Percentiles rank a stretch among this genome's conserved stretches.
Evolutionary conservation across 1,139 yeast genomes (phyloP).

Genomic region (Magnusiomyces magnusii): DNA sequence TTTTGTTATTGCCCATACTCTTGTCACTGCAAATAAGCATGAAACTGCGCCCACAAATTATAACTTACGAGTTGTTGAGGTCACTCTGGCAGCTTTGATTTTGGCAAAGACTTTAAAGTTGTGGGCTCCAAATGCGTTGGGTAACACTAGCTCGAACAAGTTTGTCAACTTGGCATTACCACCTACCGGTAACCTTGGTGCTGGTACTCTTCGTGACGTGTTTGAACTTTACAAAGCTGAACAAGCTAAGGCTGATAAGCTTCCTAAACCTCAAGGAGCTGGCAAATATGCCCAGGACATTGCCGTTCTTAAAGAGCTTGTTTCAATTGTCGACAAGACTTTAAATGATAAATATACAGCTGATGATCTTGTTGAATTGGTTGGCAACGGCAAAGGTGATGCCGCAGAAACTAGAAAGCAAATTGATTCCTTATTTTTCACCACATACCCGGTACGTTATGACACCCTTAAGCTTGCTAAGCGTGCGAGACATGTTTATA

Average conservation of each 20-base stretch:
- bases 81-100: conserved; percentile 8
- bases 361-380: background rate
- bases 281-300: background rate
- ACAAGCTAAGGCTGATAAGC: background rate
- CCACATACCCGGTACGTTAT: conserved; percentile 51
- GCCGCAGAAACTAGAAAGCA: background rate
- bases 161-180: conserved; percentile 38
- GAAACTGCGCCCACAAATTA: conserved; percentile 66
- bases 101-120: conserved; percentile 51
- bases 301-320: conserved; percentile 29
- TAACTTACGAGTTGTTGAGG: conserved; percentile 41
- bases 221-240: conserved; percentile 40
- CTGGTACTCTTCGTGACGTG: conserved; percentile 62
- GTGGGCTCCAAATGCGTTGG: conserved; percentile 45
- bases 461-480: conserved; percentile 48
- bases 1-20: conserved; percentile 57
- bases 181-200: conserved; percentile 48
- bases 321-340: conserved; percentile 16
- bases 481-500: conserved; percentile 55
- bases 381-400: background rate
- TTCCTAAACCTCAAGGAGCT: background rate
- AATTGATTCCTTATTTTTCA: background rate
- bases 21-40: conserved; percentile 55
- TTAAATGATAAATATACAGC: background rate
- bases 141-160: background rate